Conservation (phyloP, 768 basidiomycete species). For the Mrakia blollopis region DNA sequence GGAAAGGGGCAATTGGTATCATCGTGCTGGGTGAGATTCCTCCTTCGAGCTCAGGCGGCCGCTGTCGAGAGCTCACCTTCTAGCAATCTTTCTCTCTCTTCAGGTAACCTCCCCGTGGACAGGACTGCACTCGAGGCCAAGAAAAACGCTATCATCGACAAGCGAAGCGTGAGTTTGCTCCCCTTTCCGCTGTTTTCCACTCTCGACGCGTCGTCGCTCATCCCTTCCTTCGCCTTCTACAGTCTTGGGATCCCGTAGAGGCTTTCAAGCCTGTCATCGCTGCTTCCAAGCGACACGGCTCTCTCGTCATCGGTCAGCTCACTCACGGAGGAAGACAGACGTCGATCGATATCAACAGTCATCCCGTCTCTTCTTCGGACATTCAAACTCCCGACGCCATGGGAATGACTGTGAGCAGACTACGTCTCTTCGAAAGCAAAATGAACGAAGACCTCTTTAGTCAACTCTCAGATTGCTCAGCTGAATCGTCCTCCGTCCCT, state of each 20-base stretch:
- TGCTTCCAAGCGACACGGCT: constrained; percentile 38
- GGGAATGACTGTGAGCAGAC: neutral
- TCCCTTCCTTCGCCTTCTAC: too few relatives aligned
- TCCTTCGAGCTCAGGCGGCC: neutral
- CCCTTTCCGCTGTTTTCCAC: too few relatives aligned
- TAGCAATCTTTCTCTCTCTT: neutral
- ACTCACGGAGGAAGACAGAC: constrained; percentile 30
- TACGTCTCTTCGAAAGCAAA: too few relatives aligned
- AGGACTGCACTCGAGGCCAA: constrained; percentile 39
- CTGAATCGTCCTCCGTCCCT: neutral
- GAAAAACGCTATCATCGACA: constrained; percentile 41
- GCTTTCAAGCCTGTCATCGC: constrained; percentile 45
- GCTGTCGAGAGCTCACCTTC: neutral
- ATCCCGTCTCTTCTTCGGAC: constrained; percentile 31
- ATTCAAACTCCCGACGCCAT: constrained; percentile 15
- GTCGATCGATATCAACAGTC: too few relatives aligned
- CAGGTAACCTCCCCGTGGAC: constrained; percentile 41
- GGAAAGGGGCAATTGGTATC: constrained; percentile 40
- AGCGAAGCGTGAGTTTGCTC: constrained; percentile 23
- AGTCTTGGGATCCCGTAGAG: constrained; percentile 38
- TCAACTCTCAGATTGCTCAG: neutral
- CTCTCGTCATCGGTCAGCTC: constrained; percentile 40
- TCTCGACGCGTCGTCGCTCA: too few relatives aligned
- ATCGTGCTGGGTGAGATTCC: constrained; percentile 34
- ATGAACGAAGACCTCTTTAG: too few relatives aligned